Evolutionary conservation across 2,329 filamentous ascomycete species (phyloP).

Genomic region (Onygenales sp.): DNA sequence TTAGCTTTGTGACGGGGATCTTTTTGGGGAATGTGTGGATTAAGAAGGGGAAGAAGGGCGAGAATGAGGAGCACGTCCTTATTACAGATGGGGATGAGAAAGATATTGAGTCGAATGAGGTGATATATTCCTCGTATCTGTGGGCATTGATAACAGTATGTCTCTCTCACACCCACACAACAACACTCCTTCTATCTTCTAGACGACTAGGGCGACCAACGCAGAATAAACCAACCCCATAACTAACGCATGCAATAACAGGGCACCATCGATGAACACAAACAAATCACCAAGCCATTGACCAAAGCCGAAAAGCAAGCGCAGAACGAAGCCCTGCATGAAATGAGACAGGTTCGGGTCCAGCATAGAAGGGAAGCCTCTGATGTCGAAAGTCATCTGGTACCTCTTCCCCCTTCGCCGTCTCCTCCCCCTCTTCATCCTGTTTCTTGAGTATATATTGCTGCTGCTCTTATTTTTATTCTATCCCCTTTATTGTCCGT

Average conservation of each 20-base stretch:
- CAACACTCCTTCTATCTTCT: background rate
- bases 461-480: background rate
- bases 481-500: background rate
- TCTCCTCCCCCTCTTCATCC: constrained; percentile 3
- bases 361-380: background rate
- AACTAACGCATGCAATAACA: constrained; percentile 3
- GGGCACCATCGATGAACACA: constrained; percentile 18
- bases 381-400: constrained; percentile 2
- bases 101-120: constrained; percentile 17
- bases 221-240: background rate
- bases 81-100: constrained; percentile 3
- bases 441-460: background rate
- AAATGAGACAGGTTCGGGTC: constrained; percentile 7
- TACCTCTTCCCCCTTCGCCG: background rate
- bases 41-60: constrained; percentile 21
- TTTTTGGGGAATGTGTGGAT: constrained; percentile 47
- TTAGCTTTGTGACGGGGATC: constrained; percentile 36
- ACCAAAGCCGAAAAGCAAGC: constrained; percentile 11
- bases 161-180: background rate
- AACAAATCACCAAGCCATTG: constrained; percentile 16
- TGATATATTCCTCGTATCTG: constrained; percentile 22
- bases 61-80: constrained; percentile 8
- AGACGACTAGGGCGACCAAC: too few relatives aligned
- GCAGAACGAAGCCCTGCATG: constrained; percentile 10
- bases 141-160: constrained; percentile 23